Base-by-base conservation (phyloP, 73 alveolate species). In the Tetrahymena borealis region DNA sequence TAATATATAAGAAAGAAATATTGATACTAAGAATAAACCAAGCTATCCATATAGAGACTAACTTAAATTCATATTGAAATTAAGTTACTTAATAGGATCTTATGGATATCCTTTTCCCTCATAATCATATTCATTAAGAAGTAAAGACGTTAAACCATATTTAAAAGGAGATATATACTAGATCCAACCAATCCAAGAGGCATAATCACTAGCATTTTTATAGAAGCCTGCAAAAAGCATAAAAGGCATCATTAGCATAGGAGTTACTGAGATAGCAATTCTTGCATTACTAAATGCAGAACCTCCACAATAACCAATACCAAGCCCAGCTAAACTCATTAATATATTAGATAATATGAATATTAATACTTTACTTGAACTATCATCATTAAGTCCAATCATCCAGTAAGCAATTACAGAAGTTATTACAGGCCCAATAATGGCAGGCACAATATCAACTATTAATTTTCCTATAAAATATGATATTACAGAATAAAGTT, bases 121-220 rank as follows among this genome's bases (percentile, higher is more conserved):
- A 60, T 60, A 60, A 18, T 90, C 91, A 78, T 94, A 96, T 39
- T 97, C 99, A 94, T 95, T 97, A 39, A 95, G 36, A n/a, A 93
- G 41, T 11, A 97, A 24, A 2, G 97, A 96, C 41, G 91, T 97
- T 38, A 95, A 90, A 1, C 97, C 94, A 93, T 96, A 97, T 79
- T 96, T 94, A n/a, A 96, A 41, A 38, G 99, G 99, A 33, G 97
- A 94, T 28, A 96, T 90, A 91, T 97, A 97, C 42, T 97, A 9
- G 24, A 93, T 93, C 95, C 95, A 93, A 39, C 95, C 95, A 10
- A 93, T 90, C 95, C 95, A 93, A 31, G 39, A 43, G 4, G 60
- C 90, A 32, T 32, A 93, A 4, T 93, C 36, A 7, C 39, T 38
- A 10, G 90, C 78, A 39, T 93, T 93, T 28, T 91, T 92, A 32